Evolutionary conservation across 106 monocot species (phyloP), one percentile per base, ranked within the genome.

Genomic region (Hemerocallis citrina): DNA sequence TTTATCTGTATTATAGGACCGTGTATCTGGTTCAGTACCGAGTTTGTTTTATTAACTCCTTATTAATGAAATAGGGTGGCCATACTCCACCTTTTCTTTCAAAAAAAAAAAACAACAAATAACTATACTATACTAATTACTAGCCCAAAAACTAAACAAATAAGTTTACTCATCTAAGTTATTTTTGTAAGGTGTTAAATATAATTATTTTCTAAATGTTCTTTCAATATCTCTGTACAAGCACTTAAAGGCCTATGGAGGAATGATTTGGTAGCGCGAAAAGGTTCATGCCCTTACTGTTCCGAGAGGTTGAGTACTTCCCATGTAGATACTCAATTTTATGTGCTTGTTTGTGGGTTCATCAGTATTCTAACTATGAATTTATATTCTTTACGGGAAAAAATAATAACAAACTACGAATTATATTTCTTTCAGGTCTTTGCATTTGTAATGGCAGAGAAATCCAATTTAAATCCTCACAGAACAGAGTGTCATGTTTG

Each of bases 231-330:
- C 42, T 50, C 79, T 90, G 95, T 75, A 15, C 54, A 79, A 75
- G 84, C 89, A 61, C 65, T 96, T 47, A 34, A 63, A 77, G 79
- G 75, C 34, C 68, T 96, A 43, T 87, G 73, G 86, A 84, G 36
- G 62, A 90, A 87, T 61, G 65, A 96, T 54, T 70, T 96, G 61
- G 84, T 96, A 47, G 95, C 90, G 57, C 32, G 90, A 22, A 96
- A 96, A 75, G 95, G 95, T 10, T 84, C 74, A 29, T 96, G 95
- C 47, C 95, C 90, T 58, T 86, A 87, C 57, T 96, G 95, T 57
- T 90, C 90, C 7, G 90, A 96, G 86, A 96, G 95, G 95, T 96
- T 39, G 13, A 66, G 33, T 28, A 32, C 24, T 47, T 48, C 54
- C 15, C 27, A 11, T n/a, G 12, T 9, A 22, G 20, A 28, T 6